Percentiles rank a stretch among this genome's conserved stretches.
These are phyloP conservation scores for Rhodotorula toruloides DNA, from an alignment of 768 basidiomycete species.

Conservation along the genomic window DNA sequence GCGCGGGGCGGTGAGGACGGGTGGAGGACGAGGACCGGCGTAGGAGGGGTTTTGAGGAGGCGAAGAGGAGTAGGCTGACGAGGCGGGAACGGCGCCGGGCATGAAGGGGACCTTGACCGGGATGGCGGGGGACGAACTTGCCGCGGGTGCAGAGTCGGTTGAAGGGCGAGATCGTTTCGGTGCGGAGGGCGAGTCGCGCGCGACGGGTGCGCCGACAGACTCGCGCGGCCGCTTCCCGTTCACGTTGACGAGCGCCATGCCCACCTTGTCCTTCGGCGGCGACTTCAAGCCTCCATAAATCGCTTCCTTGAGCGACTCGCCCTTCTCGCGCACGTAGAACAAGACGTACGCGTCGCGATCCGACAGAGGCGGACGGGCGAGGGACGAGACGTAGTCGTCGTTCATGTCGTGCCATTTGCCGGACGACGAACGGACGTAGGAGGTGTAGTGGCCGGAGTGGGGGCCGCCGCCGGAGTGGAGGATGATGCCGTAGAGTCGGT, in stretches of 20 bases:
- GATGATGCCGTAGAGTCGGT: slow-evolving; percentile 84
- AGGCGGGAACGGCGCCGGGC: too few relatives aligned
- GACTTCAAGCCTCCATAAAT: not conserved
- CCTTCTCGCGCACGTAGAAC: slow-evolving; percentile 75
- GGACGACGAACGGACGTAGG: slow-evolving; percentile 66
- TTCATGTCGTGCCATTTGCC: slow-evolving; percentile 89
- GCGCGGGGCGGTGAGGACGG: too few relatives aligned
- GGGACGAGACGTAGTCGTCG: slow-evolving; percentile 65
- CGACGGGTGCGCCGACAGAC: not conserved
- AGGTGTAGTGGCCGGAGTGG: slow-evolving; percentile 92
- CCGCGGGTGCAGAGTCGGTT: not conserved
- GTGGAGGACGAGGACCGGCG: too few relatives aligned
- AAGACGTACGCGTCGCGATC: slow-evolving; percentile 85
- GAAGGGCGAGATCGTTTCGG: not conserved
- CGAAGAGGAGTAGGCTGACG: too few relatives aligned
- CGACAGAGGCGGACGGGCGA: slow-evolving; percentile 52
- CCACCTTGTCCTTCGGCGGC: not conserved
- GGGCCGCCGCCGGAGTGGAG: slow-evolving; percentile 89
- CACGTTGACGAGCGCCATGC: not conserved
- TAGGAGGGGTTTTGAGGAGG: too few relatives aligned
- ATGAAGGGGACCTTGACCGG: not conserved
- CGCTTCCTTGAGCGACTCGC: slow-evolving; percentile 4
- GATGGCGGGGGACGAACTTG: not conserved
- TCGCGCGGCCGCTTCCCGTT: not conserved
- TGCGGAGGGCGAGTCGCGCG: not conserved